Evolutionary conservation across 177 flowering plant species (phyloP).

Genomic region (Vitis hybrid): DNA sequence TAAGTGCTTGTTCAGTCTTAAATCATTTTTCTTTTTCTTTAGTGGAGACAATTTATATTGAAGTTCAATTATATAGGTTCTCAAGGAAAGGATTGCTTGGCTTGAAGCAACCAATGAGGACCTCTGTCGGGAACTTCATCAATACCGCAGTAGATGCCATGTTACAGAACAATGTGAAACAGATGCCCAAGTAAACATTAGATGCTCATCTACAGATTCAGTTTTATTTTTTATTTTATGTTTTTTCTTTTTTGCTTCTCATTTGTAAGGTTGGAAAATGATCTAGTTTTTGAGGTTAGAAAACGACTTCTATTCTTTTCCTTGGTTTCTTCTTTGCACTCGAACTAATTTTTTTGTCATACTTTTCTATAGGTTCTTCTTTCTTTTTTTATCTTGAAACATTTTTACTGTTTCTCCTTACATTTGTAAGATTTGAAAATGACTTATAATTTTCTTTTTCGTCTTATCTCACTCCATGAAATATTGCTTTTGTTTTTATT

Average conservation of each 20-base stretch:
- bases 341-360: not conserved
- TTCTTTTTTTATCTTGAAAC: too few species aligned
- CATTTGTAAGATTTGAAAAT: too few species aligned
- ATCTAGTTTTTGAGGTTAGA: not conserved
- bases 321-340: not conserved
- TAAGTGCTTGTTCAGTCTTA: not conserved
- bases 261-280: not conserved
- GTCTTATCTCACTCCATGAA: too few species aligned
- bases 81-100: conserved; percentile 90
- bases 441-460: too few species aligned
- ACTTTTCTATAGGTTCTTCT: too few species aligned
- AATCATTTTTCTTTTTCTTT: not conserved
- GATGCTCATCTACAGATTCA: not conserved
- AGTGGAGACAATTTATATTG: not conserved
- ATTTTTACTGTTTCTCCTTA: too few species aligned
- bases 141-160: conserved; percentile 56
- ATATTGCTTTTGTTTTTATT: too few species aligned
- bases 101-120: conserved; percentile 90
- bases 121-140: conserved; percentile 81
- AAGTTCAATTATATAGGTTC: conserved; percentile 44
- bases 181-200: conserved; percentile 44
- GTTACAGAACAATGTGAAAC: conserved; percentile 46
- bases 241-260: not conserved
- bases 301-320: not conserved
- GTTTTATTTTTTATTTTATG: not conserved